A percentile compares a stretch with the other conserved stretches of the same genome.
These are phyloP conservation scores for Tricharina praecox DNA, from an alignment of 495 filamentous ascomycete genomes.

Conservation along the genomic window DNA sequence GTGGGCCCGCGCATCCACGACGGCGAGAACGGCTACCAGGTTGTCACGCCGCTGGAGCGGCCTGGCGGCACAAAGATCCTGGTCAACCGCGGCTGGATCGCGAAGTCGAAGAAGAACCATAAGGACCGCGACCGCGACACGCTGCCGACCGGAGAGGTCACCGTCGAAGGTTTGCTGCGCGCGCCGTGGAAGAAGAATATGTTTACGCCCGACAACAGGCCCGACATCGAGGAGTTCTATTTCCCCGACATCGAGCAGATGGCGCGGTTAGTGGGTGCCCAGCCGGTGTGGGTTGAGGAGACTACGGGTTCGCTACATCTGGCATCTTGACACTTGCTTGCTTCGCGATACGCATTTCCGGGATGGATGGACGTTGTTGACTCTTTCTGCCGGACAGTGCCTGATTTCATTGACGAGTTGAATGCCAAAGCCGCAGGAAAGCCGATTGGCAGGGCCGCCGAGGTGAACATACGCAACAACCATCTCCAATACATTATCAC, in stretches of 20 bases:
- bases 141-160: constrained; percentile 49
- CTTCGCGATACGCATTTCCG: no score
- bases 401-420: constrained; percentile 55
- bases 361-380: constrained; percentile 9
- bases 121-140: constrained; percentile 38
- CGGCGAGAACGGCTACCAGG: constrained; percentile 74
- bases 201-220: constrained; percentile 83
- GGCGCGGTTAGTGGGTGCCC: constrained; percentile 67
- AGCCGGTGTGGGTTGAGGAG: constrained; percentile 88
- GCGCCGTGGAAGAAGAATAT: constrained; percentile 93
- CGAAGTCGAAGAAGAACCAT: constrained; percentile 49
- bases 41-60: constrained; percentile 78
- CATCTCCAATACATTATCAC: constrained; percentile 98
- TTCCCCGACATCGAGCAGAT: constrained; percentile 90
- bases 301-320: constrained; percentile 53
- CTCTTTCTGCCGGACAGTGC: constrained; percentile 35
- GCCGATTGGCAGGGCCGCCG: constrained; percentile 75
- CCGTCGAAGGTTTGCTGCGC: constrained; percentile 65
- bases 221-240: constrained; percentile 70
- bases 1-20: constrained; percentile 79
- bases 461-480: constrained; percentile 89
- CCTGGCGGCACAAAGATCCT: constrained; percentile 47
- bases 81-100: constrained; percentile 81
- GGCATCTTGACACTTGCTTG: neutral
- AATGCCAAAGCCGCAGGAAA: constrained; percentile 63